These are phyloP conservation scores for Chloris gayana DNA, from an alignment of 176 grass and related monocot genomes.

Conservation along the genomic window DNA sequence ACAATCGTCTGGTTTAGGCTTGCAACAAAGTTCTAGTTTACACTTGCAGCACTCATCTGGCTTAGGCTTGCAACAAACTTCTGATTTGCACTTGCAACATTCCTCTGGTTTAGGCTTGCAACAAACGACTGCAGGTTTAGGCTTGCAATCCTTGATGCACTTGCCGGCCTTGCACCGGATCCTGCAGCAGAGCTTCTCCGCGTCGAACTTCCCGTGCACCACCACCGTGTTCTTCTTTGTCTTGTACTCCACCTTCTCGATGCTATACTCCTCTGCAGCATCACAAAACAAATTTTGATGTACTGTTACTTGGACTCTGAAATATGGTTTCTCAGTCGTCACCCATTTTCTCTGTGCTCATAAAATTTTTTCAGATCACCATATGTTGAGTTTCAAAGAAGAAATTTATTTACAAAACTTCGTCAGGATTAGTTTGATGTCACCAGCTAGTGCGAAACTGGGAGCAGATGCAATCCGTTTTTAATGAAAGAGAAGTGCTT, in stretches of 20 bases:
- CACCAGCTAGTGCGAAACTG: too few relatives aligned
- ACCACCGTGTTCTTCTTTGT: conserved; percentile 32
- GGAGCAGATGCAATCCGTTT: too few relatives aligned
- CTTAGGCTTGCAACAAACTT: neutral
- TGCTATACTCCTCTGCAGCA: conserved; percentile 30
- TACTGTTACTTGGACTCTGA: neutral
- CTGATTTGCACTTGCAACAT: too few relatives aligned
- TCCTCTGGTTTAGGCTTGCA: neutral
- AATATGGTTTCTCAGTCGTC: neutral
- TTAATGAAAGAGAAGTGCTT: too few relatives aligned
- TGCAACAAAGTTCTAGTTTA: too few relatives aligned
- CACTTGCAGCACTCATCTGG: too few relatives aligned
- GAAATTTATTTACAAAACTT: too few relatives aligned
- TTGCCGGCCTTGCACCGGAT: conserved; percentile 29
- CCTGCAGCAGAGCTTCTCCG: conserved; percentile 22
- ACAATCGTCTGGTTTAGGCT: neutral
- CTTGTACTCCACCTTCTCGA: conserved; percentile 48
- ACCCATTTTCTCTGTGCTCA: too few relatives aligned
- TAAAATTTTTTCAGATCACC: too few relatives aligned
- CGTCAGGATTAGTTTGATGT: too few relatives aligned
- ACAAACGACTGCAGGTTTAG: too few relatives aligned
- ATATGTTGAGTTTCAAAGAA: too few relatives aligned
- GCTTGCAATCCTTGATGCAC: neutral
- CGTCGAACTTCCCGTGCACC: conserved; percentile 38
- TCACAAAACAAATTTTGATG: neutral